These are phyloP conservation scores for Pneumocystis carinii DNA, from an alignment of 1,139 yeast genomes.

Conservation along the genomic window DNA sequence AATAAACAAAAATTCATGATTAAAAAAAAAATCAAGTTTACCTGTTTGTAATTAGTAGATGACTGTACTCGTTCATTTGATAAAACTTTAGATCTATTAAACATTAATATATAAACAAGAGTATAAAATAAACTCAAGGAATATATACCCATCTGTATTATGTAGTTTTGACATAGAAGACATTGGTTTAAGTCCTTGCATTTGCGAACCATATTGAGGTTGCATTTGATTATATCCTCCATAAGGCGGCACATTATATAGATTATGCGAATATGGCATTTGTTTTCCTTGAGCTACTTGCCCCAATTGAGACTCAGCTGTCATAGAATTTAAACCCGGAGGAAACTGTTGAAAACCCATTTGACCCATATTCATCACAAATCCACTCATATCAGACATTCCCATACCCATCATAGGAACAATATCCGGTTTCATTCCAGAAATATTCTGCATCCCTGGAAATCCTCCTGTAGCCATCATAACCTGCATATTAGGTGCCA, in stretches of 20 bases:
- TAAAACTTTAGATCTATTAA: background rate
- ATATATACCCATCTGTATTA: background rate
- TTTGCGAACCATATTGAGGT: background rate
- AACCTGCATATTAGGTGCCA: constrained; percentile 8
- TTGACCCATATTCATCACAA: background rate
- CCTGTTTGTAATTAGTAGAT: background rate
- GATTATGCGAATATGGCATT: constrained; percentile 2
- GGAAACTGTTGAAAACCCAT: background rate
- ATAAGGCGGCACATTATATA: background rate
- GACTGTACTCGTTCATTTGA: background rate
- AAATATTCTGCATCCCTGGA: constrained; percentile 8
- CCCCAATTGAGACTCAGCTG: background rate
- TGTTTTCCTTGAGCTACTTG: constrained; percentile 17
- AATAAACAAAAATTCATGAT: background rate
- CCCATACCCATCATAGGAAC: background rate
- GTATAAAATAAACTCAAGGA: background rate
- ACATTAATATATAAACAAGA: background rate
- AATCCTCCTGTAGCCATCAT: constrained; percentile 1
- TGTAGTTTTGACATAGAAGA: background rate
- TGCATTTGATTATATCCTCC: background rate
- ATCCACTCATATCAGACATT: constrained; percentile 3
- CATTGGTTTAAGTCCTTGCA: background rate
- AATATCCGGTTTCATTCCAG: constrained; percentile 9
- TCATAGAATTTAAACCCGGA: background rate
- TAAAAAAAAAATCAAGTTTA: background rate